Conservation (phyloP, 1,284 basidiomycete genomes). For the Filobasidium uniguttulatum region DNA sequence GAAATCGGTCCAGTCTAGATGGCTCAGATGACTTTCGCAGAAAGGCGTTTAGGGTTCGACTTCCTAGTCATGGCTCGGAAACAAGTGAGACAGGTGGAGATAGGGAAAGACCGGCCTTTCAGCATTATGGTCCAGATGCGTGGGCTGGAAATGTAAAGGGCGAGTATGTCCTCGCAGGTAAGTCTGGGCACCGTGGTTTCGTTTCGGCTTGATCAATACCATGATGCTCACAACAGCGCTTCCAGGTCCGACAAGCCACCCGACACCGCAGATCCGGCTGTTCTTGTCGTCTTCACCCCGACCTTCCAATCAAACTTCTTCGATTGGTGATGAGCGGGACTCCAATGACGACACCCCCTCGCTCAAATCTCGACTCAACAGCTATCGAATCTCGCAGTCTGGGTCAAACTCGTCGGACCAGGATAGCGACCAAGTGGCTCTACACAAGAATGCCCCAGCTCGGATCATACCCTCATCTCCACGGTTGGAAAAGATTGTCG, state of each 20-base stretch:
- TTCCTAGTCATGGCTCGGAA: not conserved
- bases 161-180: conserved; percentile 34
- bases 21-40: too few species aligned
- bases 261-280: conserved; percentile 33
- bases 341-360: too few species aligned
- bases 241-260: conserved; percentile 27
- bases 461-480: conserved; percentile 26
- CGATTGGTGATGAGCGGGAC: too few species aligned
- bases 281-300: conserved; percentile 18
- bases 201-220: not conserved
- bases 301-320: conserved; percentile 3
- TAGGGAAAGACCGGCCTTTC: too few species aligned
- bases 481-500: conserved; percentile 19
- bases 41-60: not conserved
- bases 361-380: too few species aligned
- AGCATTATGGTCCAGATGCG: too few species aligned
- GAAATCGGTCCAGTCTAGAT: too few species aligned
- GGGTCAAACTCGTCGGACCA: not conserved
- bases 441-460: not conserved
- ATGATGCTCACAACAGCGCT: not conserved
- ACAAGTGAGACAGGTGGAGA: too few species aligned
- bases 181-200: conserved; percentile 10
- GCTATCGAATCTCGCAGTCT: too few species aligned
- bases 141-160: conserved; percentile 18
- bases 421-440: not conserved